These are phyloP conservation scores for Tylopilus intermedius DNA, from an alignment of 768 basidiomycete genomes.

Conservation along the genomic window DNA sequence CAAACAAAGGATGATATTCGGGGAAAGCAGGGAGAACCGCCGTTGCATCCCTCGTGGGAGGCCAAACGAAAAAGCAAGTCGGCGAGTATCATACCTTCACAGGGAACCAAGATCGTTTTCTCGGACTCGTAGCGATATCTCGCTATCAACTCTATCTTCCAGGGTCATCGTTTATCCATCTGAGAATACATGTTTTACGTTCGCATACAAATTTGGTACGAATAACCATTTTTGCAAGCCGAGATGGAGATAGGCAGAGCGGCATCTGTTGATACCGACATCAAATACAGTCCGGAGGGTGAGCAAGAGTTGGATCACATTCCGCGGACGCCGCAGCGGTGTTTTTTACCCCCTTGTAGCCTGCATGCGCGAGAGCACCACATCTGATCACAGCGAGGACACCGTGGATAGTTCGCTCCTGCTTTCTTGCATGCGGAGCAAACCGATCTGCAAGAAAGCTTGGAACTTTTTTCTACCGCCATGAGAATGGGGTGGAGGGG, in stretches of 20 bases:
- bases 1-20: not conserved
- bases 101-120: conserved; percentile 84
- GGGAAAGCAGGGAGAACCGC: conserved; percentile 20
- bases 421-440: conserved; percentile 52
- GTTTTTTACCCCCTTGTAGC: conserved; percentile 47
- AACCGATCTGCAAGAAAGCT: conserved; percentile 36
- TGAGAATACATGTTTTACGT: too few species aligned
- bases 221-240: too few species aligned
- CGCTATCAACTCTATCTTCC: not conserved
- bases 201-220: not conserved
- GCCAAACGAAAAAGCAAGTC: conserved; percentile 80
- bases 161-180: not conserved
- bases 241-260: not conserved
- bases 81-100: conserved; percentile 56
- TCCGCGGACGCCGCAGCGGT: conserved; percentile 36
- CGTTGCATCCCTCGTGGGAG: conserved; percentile 94
- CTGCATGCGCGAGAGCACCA: conserved; percentile 67
- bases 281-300: not conserved
- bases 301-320: conserved; percentile 5
- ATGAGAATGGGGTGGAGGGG: conserved; percentile 43
- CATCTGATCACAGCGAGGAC: conserved; percentile 50
- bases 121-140: conserved; percentile 10
- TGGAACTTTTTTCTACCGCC: conserved; percentile 49
- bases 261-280: not conserved
- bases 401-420: conserved; percentile 58